Evolutionary conservation across 495 filamentous ascomycete genomes (phyloP).

Genomic region (Clohesyomyces aquaticus): DNA sequence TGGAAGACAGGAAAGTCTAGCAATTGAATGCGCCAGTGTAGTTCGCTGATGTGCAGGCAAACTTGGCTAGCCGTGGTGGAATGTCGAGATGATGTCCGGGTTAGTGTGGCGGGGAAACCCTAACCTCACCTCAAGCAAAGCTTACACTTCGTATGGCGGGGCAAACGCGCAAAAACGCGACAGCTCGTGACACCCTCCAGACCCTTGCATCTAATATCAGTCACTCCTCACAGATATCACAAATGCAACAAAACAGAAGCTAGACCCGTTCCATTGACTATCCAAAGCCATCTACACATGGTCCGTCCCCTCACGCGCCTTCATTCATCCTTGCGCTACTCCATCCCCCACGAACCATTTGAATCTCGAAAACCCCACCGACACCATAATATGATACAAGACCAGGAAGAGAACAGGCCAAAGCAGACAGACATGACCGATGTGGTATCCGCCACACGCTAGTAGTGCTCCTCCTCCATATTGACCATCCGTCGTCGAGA

Average conservation of each 20-base stretch:
- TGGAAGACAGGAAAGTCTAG: too few relatives aligned
- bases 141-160: not conserved
- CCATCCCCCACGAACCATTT: not conserved
- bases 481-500: not conserved
- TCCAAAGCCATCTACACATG: slow-evolving; percentile 12
- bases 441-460: not conserved
- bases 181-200: not conserved
- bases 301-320: not conserved
- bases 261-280: not conserved
- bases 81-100: not conserved
- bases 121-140: too few relatives aligned
- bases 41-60: too few relatives aligned
- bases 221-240: not conserved
- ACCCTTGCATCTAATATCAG: not conserved
- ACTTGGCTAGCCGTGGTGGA: not conserved
- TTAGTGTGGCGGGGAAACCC: too few relatives aligned
- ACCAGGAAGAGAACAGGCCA: not conserved
- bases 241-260: not conserved
- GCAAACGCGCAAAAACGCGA: not conserved
- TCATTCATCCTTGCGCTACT: not conserved
- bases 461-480: slow-evolving; percentile 1
- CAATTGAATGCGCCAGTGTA: too few relatives aligned
- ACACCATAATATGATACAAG: slow-evolving; percentile 23
- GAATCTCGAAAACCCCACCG: not conserved
- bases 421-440: not conserved